These are phyloP conservation scores for Breviolum minutum DNA, from an alignment of 73 alveolate genomes.

Conservation along the genomic window DNA sequence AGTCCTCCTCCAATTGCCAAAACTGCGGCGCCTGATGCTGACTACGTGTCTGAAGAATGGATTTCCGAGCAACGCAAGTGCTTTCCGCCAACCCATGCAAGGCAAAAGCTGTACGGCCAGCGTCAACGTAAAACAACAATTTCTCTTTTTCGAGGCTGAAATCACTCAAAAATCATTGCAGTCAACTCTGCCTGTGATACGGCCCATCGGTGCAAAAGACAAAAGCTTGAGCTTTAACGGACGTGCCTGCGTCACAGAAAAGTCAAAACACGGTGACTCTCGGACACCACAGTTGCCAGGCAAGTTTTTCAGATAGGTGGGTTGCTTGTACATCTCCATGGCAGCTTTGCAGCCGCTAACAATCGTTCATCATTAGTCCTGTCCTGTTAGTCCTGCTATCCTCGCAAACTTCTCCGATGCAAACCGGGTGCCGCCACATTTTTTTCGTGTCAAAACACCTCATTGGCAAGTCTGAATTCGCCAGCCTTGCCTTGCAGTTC, in stretches of 20 bases:
- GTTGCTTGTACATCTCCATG: no score
- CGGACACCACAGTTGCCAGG: no score
- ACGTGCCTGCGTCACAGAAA: slow-evolving; percentile 1
- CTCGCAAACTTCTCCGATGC: no score
- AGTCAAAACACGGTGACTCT: not conserved
- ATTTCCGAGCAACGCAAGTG: no score
- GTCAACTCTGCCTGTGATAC: slow-evolving; percentile 40
- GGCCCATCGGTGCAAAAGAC: slow-evolving; percentile 33
- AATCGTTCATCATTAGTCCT: no score
- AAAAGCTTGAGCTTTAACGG: slow-evolving; percentile 9
- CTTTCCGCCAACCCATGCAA: no score
- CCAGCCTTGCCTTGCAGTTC: not conserved
- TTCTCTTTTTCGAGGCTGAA: not conserved
- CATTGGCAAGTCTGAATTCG: slow-evolving; percentile 36
- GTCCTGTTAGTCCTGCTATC: no score
- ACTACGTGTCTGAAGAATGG: no score
- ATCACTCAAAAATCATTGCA: not conserved
- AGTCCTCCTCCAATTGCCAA: slow-evolving; percentile 68
- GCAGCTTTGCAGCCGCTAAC: no score
- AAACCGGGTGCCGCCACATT: not conserved
- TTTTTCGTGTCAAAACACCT: slow-evolving; percentile 19
- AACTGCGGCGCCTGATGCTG: slow-evolving; percentile 60
- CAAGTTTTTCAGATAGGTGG: no score
- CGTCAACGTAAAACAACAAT: not conserved
- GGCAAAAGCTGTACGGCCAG: no score